Base-by-base conservation (phyloP, 2,329 filamentous ascomycete species). In the Penicillium sp. region DNA sequence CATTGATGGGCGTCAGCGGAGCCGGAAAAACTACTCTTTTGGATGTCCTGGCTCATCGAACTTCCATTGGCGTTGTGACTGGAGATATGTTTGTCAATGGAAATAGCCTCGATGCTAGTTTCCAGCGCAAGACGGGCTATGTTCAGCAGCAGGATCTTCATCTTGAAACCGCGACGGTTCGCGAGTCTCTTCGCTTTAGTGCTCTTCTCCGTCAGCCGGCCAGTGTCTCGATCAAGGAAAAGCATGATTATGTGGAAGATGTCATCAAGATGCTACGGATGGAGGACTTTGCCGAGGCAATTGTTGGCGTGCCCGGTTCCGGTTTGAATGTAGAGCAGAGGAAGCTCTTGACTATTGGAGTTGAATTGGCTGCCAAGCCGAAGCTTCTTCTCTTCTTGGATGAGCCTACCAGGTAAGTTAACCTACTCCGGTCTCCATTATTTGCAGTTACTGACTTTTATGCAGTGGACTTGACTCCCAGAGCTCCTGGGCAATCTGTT, bases 81-180 rank as follows among this genome's bases (percentile, higher is more conserved):
- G 92, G 92, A 36, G 87, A 92, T 60, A 94, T 95, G 85, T 76
- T 90, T 6, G 85, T 92, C 5, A 87, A 91, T 60, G 88, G 88
- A 0, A 78, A 76, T 24, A 83, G 81, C 13, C 83, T 88, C 36
- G 89, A 92, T 60, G 46, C 59, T 6, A 69, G 62, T 41, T 69
- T 71, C 53, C 68, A 66, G 28, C 61, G 69, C 0, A 66, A 66
- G 46, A 69, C 68, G 0, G 68, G 69, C 6, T 71, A 71, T 62
- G 90, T 92, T 33, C 89, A 95, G 66, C 90, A 95, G 68, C 90
- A 95, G 67, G 91, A 95, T 80, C 79, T 96, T 7, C 92, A 96
- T 69, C 77, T 95, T 35, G 79, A 86, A 40, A 95, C 90, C 0
- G 84, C 87, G 0, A 96, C 92, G 1, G 91, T 96, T 35, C 86